phyloP scores from a whole-genome alignment of 106 monocot species.

The Acanthochlamys bracteata region DNA sequence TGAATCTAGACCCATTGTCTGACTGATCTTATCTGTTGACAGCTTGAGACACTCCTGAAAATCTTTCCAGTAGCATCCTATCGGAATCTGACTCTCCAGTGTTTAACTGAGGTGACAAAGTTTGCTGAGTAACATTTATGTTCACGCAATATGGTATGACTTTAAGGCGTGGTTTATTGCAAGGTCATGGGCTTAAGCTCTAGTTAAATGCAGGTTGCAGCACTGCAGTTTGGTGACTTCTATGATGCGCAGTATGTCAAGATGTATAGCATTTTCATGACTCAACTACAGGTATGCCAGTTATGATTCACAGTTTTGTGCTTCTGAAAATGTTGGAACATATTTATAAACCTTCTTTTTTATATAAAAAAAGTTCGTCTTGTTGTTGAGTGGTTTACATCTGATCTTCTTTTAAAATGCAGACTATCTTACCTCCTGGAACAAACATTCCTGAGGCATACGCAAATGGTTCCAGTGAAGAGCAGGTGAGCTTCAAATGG shows the following conservation, averaged over 20 bases:
- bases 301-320: neutral
- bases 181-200: neutral
- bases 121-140: neutral
- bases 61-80: slow-evolving; percentile 79
- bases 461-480: slow-evolving; percentile 94
- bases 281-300: slow-evolving; percentile 70
- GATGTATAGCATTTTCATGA: slow-evolving; percentile 91
- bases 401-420: neutral
- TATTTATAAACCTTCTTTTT: neutral
- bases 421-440: slow-evolving; percentile 81
- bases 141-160: neutral
- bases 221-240: slow-evolving; percentile 95
- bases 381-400: slow-evolving; percentile 1
- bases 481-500: slow-evolving; percentile 43
- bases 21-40: slow-evolving; percentile 13
- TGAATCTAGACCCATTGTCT: neutral
- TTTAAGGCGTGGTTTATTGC: neutral
- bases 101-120: slow-evolving; percentile 76
- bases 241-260: slow-evolving; percentile 87
- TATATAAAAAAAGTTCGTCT: too few relatives aligned
- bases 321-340: neutral
- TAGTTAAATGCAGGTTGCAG: slow-evolving; percentile 56
- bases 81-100: slow-evolving; percentile 96
- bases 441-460: slow-evolving; percentile 94
- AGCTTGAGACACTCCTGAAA: slow-evolving; percentile 91